Evolutionary conservation across 371 early-diverging fungal species (phyloP).

Genomic region (Mortierella sp.): DNA sequence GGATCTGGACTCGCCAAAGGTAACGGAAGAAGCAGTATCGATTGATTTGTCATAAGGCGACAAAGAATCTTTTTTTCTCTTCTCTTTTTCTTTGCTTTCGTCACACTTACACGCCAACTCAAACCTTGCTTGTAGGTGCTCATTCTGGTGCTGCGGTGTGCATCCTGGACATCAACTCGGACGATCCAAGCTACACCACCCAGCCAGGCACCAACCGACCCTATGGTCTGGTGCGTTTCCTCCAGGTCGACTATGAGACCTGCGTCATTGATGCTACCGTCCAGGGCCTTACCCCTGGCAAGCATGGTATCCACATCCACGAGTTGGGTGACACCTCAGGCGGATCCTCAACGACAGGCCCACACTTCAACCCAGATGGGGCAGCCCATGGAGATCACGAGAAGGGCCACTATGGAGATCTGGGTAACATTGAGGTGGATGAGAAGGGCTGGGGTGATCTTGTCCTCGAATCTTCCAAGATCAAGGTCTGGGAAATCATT

Average conservation of each 20-base stretch:
- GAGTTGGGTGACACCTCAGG: slow-evolving; percentile 82
- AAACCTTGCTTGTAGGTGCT: slow-evolving; percentile 23
- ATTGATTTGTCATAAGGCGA: slow-evolving; percentile 5
- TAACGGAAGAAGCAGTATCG: slow-evolving; percentile 9
- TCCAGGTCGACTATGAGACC: slow-evolving; percentile 73
- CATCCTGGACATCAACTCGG: slow-evolving; percentile 77
- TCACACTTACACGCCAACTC: background rate
- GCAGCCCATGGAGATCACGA: slow-evolving; percentile 63
- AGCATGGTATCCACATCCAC: slow-evolving; percentile 78
- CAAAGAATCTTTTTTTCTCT: background rate
- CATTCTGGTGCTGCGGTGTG: slow-evolving; percentile 88
- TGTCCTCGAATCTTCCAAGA: slow-evolving; percentile 73
- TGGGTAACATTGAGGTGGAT: slow-evolving; percentile 76
- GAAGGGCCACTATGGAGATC: slow-evolving; percentile 69
- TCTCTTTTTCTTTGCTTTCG: background rate
- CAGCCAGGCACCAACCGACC: slow-evolving; percentile 57
- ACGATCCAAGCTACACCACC: slow-evolving; percentile 45
- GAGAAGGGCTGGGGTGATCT: slow-evolving; percentile 82
- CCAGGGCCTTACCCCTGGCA: slow-evolving; percentile 73
- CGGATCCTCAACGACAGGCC: slow-evolving; percentile 68
- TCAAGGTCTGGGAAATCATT: slow-evolving; percentile 89
- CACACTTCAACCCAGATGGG: slow-evolving; percentile 67
- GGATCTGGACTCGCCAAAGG: slow-evolving; percentile 79
- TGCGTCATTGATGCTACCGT: slow-evolving; percentile 85
- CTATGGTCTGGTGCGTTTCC: slow-evolving; percentile 84